These are phyloP conservation scores for Rossbeevera mucosa DNA, from an alignment of 768 basidiomycete species.

Conservation along the genomic window DNA sequence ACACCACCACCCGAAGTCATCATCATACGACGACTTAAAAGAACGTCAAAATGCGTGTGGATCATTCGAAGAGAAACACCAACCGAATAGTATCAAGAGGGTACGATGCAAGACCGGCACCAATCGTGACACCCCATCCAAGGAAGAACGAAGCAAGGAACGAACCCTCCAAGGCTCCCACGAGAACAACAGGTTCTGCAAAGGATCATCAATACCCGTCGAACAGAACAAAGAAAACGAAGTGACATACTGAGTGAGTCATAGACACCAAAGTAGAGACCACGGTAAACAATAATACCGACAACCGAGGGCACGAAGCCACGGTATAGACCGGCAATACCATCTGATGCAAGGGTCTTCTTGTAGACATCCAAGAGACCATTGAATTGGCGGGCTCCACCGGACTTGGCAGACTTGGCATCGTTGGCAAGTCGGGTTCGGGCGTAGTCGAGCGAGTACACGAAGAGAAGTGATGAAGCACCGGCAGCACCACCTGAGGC, in stretches of 20 bases:
- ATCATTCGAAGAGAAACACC: background rate
- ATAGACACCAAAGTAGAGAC: conserved; percentile 98
- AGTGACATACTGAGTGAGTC: conserved; percentile 79
- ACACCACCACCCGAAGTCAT: conserved; percentile 96
- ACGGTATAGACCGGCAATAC: conserved; percentile 99
- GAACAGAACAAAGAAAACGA: conserved; percentile 18
- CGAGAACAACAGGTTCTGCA: conserved; percentile 93
- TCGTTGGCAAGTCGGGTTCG: conserved; percentile 99
- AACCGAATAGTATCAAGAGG: conserved; percentile 89
- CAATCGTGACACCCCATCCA: conserved; percentile 99
- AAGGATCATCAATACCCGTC: conserved; percentile 18
- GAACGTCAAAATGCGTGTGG: conserved; percentile 9
- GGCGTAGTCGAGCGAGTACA: conserved; percentile 99
- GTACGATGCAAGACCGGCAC: conserved; percentile 98
- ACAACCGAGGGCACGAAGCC: conserved; percentile 99
- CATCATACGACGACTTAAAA: conserved; percentile 98
- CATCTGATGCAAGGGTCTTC: conserved; percentile 96
- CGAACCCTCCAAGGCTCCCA: conserved; percentile 90
- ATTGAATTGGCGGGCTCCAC: conserved; percentile 95
- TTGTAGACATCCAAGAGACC: conserved; percentile 95
- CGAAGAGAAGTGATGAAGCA: conserved; percentile 97
- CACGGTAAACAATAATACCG: conserved; percentile 99
- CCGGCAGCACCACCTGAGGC: conserved; percentile 99
- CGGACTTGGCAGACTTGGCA: conserved; percentile 92
- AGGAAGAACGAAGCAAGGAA: conserved; percentile 97